A percentile compares a stretch with the other conserved stretches of the same genome.
Evolutionary conservation across 306 rosid species (phyloP).

Genomic region (Senna siamea): DNA sequence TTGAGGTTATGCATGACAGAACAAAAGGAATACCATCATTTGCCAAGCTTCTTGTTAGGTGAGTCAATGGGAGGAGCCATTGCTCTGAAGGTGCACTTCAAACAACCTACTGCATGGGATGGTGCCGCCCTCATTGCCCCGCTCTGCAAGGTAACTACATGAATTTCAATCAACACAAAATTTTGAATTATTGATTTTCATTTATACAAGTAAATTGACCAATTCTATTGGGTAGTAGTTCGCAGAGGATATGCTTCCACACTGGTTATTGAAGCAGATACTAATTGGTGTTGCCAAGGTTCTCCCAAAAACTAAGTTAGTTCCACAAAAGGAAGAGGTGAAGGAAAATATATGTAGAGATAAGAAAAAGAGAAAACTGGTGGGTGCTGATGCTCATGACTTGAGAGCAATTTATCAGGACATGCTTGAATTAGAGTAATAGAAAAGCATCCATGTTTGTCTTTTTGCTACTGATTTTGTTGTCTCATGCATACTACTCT

Average conservation of each 20-base stretch:
- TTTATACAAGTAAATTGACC: conserved; percentile 16
- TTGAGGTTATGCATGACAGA: conserved; percentile 50
- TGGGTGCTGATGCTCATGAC: conserved; percentile 30
- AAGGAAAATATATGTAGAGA: conserved; percentile 83
- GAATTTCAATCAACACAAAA: conserved; percentile 20
- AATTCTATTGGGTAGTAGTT: conserved; percentile 67
- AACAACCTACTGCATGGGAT: conserved; percentile 81
- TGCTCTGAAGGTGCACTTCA: conserved; percentile 84
- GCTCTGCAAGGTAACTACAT: conserved; percentile 80
- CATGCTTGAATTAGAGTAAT: not conserved
- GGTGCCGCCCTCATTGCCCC: conserved; percentile 95
- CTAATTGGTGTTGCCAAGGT: conserved; percentile 78
- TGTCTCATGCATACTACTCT: not conserved
- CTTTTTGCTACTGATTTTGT: conserved; percentile 14
- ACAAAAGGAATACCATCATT: conserved; percentile 52
- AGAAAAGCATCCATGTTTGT: conserved; percentile 14
- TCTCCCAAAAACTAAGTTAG: conserved; percentile 85
- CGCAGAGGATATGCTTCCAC: conserved; percentile 93
- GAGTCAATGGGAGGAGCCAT: conserved; percentile 96
- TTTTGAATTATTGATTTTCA: conserved; percentile 10
- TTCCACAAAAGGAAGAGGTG: conserved; percentile 84
- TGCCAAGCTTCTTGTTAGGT: conserved; percentile 92
- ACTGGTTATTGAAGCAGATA: conserved; percentile 67
- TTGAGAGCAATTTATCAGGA: no score
- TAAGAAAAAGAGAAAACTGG: conserved; percentile 74